Base-by-base conservation (phyloP, 2,329 filamentous ascomycete genomes). In the Apiospora rasikravindrae region DNA sequence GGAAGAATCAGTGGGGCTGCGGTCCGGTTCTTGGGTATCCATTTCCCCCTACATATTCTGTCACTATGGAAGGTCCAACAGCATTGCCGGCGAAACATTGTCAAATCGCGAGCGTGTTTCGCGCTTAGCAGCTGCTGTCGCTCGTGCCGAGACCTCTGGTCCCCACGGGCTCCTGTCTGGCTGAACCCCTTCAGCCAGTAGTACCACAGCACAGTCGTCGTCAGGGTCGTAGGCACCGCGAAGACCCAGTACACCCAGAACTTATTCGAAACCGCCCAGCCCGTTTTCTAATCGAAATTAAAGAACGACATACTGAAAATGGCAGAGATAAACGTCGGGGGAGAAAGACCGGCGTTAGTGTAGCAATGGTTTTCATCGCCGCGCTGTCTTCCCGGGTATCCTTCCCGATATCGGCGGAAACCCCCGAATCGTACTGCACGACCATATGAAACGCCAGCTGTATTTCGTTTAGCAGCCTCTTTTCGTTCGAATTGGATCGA, bases 381-480 rank as follows among this genome's bases (percentile, higher is more conserved):
- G 84, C 80, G 73, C 86, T 87, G 69, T 89, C 88, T 0, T 73
- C 72, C 24, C 82, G 81, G 0, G 85, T 80, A 0, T 82, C 82
- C 8, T 77, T 78, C 0, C 82, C 81, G 13, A 87, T 84, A 10
- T 81, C 69, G 1, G 87, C 79, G 0, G 84, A 82, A 0, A 80
- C 75, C 69, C 0, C 75, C 73, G 0, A 84, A 67, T 86, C 84
- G 45, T 83, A 77, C 73, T 86, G 84, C 0, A 84, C 81, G 0
- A 86, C 83, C 0, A 75, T 80, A 73, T 87, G 84, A 76, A 85
- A 88, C 0, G 82, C 76, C 73, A 92, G 81, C 71, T 90, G 80
- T 79, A 91, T 83, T 84, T 91, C 78, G 81, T 91, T 79, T 3
- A 87, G 69, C 77, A 92, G 81, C 72, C 90, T 74, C 16, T 83